These are phyloP conservation scores for Hypoxylon sp. DNA, from an alignment of 2,329 filamentous ascomycete genomes.

Conservation along the genomic window DNA sequence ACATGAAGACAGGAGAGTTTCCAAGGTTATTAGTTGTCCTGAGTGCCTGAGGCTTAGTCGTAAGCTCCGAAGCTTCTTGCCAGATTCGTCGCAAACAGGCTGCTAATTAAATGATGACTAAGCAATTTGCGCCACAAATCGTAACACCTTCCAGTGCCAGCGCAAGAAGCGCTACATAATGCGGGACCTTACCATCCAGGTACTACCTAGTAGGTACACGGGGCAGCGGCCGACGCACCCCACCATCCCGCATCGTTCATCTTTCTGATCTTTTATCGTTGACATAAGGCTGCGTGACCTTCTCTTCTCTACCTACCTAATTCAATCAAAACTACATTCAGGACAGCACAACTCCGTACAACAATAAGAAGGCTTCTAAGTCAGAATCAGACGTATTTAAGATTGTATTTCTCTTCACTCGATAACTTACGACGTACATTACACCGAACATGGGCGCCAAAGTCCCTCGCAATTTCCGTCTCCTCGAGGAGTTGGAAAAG, in stretches of 20 bases:
- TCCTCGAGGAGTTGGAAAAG: constrained; percentile 98
- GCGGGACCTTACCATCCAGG: constrained; percentile 13
- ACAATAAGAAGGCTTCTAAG: background rate
- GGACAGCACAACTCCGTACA: constrained; percentile 1
- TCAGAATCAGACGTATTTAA: background rate
- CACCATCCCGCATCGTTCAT: constrained; percentile 47
- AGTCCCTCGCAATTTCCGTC: constrained; percentile 94
- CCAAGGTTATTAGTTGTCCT: no score
- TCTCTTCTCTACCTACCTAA: background rate
- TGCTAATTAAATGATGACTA: constrained; percentile 38
- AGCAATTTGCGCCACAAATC: constrained; percentile 15
- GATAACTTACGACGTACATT: background rate
- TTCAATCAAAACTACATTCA: background rate
- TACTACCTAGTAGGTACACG: no score
- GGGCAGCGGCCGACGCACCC: constrained; percentile 41
- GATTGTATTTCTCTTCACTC: background rate
- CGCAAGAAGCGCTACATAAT: no score
- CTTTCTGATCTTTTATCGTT: constrained; percentile 22
- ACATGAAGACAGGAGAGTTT: constrained; percentile 1
- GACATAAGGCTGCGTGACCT: constrained; percentile 29
- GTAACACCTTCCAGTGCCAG: background rate
- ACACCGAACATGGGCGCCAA: constrained; percentile 67
- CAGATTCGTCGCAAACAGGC: constrained; percentile 48
- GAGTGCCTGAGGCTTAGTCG: constrained; percentile 1
- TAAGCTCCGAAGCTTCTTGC: constrained; percentile 50